Evolutionary conservation across 1,284 basidiomycete genomes (phyloP).

Genomic region (Pisolithus thermaeus): DNA sequence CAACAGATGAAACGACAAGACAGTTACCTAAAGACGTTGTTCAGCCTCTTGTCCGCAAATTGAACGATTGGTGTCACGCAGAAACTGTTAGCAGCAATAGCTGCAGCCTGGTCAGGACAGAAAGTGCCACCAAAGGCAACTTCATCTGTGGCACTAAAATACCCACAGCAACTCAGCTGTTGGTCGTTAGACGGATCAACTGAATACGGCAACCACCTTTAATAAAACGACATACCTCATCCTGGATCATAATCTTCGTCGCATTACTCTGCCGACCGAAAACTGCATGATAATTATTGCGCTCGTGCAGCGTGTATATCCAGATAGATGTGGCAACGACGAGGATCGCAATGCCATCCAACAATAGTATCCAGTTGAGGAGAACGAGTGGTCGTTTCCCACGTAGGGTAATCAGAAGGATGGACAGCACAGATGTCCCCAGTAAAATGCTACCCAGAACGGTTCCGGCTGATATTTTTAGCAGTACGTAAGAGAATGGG

Average conservation of each 20-base stretch:
- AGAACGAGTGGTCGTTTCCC: conserved; percentile 61
- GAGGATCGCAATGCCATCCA: conserved; percentile 53
- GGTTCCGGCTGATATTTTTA: conserved; percentile 51
- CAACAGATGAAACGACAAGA: neutral
- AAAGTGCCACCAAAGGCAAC: conserved; percentile 53
- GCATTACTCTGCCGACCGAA: conserved; percentile 46
- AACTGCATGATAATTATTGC: conserved; percentile 54
- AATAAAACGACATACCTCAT: conserved; percentile 45
- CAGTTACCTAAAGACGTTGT: conserved; percentile 72
- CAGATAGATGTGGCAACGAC: conserved; percentile 68
- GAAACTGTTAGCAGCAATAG: conserved; percentile 40
- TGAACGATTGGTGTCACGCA: conserved; percentile 64
- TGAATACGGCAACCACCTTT: neutral
- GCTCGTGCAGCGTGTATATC: conserved; percentile 71
- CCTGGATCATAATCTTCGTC: conserved; percentile 59
- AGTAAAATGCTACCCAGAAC: conserved; percentile 64
- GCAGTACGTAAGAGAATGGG: neutral
- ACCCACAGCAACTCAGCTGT: conserved; percentile 79
- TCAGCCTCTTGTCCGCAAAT: conserved; percentile 65
- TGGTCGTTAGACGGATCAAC: neutral
- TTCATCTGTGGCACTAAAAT: conserved; percentile 61
- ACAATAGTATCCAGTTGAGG: conserved; percentile 67
- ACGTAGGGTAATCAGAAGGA: conserved; percentile 64
- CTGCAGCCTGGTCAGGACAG: conserved; percentile 47
- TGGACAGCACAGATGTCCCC: conserved; percentile 62